Percentiles rank a stretch among this genome's conserved stretches.
phyloP scores from a whole-genome alignment of 1,284 basidiomycete species.

The Athelia psychrophila region DNA sequence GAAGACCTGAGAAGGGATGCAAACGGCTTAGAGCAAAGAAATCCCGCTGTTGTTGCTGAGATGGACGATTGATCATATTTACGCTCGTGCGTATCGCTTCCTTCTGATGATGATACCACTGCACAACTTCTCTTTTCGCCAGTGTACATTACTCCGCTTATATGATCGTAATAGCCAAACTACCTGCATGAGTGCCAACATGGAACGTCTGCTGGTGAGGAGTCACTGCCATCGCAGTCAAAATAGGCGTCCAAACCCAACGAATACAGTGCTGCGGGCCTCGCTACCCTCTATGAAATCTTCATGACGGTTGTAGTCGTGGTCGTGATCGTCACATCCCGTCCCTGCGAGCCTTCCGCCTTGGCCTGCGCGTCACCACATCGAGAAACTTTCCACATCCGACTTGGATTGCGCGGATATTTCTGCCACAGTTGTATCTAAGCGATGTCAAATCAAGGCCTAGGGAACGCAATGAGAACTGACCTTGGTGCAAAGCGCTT shows the following conservation, averaged over 20 bases:
- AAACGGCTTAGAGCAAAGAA: constrained; percentile 20
- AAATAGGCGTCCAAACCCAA: background rate
- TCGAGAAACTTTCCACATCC: background rate
- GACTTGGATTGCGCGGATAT: background rate
- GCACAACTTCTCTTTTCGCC: background rate
- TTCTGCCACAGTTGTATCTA: background rate
- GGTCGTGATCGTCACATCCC: background rate
- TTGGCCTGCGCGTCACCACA: background rate
- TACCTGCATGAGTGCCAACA: too few species aligned
- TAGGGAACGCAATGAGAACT: background rate
- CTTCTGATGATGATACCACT: background rate
- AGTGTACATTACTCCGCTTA: background rate
- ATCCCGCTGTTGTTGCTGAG: background rate
- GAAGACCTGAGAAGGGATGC: constrained; percentile 30
- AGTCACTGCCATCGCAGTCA: background rate
- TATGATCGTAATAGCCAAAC: background rate
- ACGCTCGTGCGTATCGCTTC: background rate
- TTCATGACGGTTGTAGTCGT: background rate
- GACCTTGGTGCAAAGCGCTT: background rate
- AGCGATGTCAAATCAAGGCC: background rate
- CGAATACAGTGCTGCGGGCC: background rate
- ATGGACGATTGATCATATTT: background rate
- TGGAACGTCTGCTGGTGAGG: background rate
- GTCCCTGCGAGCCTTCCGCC: background rate
- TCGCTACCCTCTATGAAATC: background rate